phyloP scores from a whole-genome alignment of 768 basidiomycete species.

The Amylocystis lapponica region DNA sequence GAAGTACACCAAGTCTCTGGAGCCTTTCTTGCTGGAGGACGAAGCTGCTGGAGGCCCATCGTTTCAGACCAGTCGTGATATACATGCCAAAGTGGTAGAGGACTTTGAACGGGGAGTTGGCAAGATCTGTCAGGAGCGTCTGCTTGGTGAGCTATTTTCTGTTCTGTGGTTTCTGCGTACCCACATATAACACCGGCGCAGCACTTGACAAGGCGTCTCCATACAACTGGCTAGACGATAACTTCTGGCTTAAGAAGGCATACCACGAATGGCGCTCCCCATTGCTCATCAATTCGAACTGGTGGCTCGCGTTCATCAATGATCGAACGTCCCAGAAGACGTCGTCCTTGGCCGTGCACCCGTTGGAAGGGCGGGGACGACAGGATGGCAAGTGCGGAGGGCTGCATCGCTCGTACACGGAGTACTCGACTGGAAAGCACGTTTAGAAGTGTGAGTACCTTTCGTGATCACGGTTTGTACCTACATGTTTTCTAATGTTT shows the following conservation, averaged over 20 bases:
- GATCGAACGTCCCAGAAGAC: constrained; percentile 55
- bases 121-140: constrained; percentile 58
- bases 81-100: constrained; percentile 53
- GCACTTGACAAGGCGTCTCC: constrained; percentile 82
- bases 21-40: constrained; percentile 75
- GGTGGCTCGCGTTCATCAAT: constrained; percentile 88
- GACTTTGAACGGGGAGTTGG: constrained; percentile 74
- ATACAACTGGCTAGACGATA: constrained; percentile 92
- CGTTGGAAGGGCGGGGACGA: constrained; percentile 35
- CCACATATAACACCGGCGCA: constrained; percentile 20
- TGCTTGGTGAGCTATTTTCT: constrained; percentile 46
- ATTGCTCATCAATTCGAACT: constrained; percentile 86
- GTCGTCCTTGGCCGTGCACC: constrained; percentile 19
- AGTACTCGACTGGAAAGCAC: constrained; percentile 65
- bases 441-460: constrained; percentile 46
- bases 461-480: no score
- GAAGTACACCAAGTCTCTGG: constrained; percentile 70
- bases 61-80: constrained; percentile 45
- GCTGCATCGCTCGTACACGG: constrained; percentile 79
- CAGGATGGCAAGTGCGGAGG: constrained; percentile 79
- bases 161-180: constrained; percentile 6
- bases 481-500: not conserved
- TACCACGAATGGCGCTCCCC: constrained; percentile 88
- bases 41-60: constrained; percentile 50
- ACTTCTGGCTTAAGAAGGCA: constrained; percentile 83